Conservation (phyloP, 257 asterid species). For the Solanum phureja region DNA sequence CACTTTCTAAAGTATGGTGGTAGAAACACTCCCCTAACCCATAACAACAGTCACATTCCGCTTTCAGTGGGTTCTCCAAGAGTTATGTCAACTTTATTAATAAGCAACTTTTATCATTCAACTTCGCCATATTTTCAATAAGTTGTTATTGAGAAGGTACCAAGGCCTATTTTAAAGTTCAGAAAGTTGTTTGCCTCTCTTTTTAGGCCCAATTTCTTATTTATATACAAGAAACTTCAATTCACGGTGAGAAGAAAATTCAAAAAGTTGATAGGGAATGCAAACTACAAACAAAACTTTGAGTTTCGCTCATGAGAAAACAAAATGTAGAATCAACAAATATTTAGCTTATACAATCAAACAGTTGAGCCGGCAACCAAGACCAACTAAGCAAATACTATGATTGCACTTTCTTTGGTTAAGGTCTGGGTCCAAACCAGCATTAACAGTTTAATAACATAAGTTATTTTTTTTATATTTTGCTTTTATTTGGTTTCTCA, state of each 20-base stretch:
- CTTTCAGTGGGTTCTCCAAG: not conserved
- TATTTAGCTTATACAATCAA: not conserved
- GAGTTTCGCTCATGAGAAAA: not conserved
- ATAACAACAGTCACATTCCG: not conserved
- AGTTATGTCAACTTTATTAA: not conserved
- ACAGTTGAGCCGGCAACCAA: not conserved
- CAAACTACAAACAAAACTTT: not conserved
- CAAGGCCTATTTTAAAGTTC: not conserved
- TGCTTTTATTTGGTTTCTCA: not conserved
- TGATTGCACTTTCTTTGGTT: not conserved
- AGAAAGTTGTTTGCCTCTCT: not conserved
- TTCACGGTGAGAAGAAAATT: not conserved
- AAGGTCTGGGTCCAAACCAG: not conserved
- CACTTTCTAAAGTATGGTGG: not conserved
- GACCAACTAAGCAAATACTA: not conserved
- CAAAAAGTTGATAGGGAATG: not conserved
- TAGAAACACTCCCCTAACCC: not conserved
- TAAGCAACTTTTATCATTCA: not conserved
- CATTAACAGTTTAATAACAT: not conserved
- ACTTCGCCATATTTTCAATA: not conserved
- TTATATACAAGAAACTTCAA: not conserved
- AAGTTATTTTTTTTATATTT: too few species aligned
- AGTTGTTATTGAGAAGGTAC: not conserved
- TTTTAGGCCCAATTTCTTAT: not conserved
- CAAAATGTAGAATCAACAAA: not conserved